Evolutionary conservation across 768 basidiomycete genomes (phyloP), one percentile per base, ranked within the genome.

Genomic region (Botryobasidium botryosum): DNA sequence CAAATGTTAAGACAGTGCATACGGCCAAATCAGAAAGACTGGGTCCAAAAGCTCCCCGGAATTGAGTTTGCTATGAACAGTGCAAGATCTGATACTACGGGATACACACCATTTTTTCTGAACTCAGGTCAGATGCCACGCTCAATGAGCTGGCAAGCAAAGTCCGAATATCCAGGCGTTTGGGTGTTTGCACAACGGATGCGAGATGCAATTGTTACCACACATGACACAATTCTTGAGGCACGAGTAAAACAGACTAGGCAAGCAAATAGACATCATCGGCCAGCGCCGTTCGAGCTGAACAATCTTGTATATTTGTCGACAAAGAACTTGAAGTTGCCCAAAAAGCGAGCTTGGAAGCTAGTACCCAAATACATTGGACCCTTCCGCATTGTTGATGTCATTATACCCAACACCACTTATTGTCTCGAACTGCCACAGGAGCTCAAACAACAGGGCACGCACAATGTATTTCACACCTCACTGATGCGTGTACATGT

Each of bases 361-460:
- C 51, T 57, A 0, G 63, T 62, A 0, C 64, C 63, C 0, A 70
- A 71, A 40, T 68, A 68, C 43, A 62, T 70, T 42, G 62, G 63
- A 3, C 64, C 64, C 0, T 62, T 56, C 40, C 50, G 45, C 15
- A 51, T 57, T 47, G 6, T 26, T n/a, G 5, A 57, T 48, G 24
- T 52, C 7, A 18, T 51, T 5, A 39, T 38, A 0, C 53, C 58
- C 10, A 53, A 50, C 0, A 50, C 52, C 3, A 33, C 47, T 0
- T 63, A 49, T 35, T n/a, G 35, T 1, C 2, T 64, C 1, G 57
- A 62, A 3, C 36, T 65, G 21, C 59, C 62, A 0, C 1, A 33
- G 0, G 51, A 55, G 0, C 23, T 67, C 27, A 52, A 47, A 6
- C 29, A 51, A 6, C 17, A 52, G 1, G 52, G 59, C 0, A 51